These are phyloP conservation scores for Pleurozium schreberi DNA, from an alignment of 225 moss, liverwort and hornwort species.

Conservation along the genomic window DNA sequence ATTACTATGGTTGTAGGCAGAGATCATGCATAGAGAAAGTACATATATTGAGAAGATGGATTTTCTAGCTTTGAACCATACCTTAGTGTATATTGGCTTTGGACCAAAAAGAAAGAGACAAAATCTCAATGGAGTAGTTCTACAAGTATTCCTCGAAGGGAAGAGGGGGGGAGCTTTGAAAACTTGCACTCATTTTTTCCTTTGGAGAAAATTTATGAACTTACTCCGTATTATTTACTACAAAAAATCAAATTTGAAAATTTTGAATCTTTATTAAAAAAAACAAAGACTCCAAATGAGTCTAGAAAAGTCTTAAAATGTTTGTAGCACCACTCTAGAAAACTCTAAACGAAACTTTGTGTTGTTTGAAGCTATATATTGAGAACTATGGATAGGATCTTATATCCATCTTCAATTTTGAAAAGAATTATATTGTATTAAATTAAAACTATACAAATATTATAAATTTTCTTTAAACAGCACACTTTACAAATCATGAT, in stretches of 20 bases:
- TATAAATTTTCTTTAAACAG: background rate
- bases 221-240: background rate
- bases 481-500: no score
- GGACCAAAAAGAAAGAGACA: background rate
- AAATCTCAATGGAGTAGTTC: background rate
- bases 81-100: background rate
- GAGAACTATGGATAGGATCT: background rate
- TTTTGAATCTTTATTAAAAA: background rate
- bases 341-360: background rate
- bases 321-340: background rate
- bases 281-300: background rate
- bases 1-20: background rate
- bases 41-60: background rate
- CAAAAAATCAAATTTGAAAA: accelerated
- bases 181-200: background rate
- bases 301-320: background rate
- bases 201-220: background rate
- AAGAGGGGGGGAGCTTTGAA: background rate
- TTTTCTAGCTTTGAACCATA: background rate
- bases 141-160: background rate
- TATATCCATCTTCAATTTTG: background rate
- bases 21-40: background rate
- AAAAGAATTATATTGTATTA: background rate
- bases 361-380: background rate
- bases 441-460: background rate